Conservation (phyloP, 768 basidiomycete species). For the Mycena maculata region DNA sequence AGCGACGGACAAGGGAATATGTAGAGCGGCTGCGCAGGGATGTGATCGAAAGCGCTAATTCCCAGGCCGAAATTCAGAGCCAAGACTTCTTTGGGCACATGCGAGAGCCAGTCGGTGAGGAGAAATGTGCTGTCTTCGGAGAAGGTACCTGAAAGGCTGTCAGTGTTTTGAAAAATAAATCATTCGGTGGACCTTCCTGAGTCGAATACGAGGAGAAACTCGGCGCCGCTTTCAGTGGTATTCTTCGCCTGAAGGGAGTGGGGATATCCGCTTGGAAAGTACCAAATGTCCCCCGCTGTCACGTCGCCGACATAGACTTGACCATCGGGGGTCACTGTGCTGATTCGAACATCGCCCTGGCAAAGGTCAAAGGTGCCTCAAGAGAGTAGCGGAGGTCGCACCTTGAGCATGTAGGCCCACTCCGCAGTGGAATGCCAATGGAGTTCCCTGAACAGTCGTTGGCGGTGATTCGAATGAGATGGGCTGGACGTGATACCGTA, state of each 20-base stretch:
- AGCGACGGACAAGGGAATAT: slow-evolving; percentile 55
- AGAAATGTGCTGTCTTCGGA: slow-evolving; percentile 71
- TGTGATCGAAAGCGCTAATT: slow-evolving; percentile 59
- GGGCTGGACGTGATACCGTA: slow-evolving; percentile 44
- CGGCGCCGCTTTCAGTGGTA: slow-evolving; percentile 57
- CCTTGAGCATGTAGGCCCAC: slow-evolving; percentile 68
- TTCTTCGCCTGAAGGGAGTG: slow-evolving; percentile 68
- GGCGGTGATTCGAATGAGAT: not conserved
- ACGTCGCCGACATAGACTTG: slow-evolving; percentile 64
- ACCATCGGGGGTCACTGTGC: slow-evolving; percentile 64
- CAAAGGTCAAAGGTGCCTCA: not conserved
- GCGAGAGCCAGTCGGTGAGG: slow-evolving; percentile 76
- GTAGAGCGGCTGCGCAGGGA: slow-evolving; percentile 66
- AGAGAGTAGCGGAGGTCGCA: slow-evolving; percentile 13
- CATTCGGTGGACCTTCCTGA: slow-evolving; percentile 32
- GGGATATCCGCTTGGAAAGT: slow-evolving; percentile 67
- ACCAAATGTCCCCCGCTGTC: slow-evolving; percentile 63
- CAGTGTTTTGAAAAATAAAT: slow-evolving; percentile 41
- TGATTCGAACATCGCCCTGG: slow-evolving; percentile 59
- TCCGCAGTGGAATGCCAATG: slow-evolving; percentile 57
- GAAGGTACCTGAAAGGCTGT: slow-evolving; percentile 51
- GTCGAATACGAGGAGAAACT: slow-evolving; percentile 64
- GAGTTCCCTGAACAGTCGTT: slow-evolving; percentile 24
- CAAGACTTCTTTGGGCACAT: slow-evolving; percentile 65
- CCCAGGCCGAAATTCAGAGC: slow-evolving; percentile 73